phyloP scores from a whole-genome alignment of 441 rosid species.

The Populus tomentosa region DNA sequence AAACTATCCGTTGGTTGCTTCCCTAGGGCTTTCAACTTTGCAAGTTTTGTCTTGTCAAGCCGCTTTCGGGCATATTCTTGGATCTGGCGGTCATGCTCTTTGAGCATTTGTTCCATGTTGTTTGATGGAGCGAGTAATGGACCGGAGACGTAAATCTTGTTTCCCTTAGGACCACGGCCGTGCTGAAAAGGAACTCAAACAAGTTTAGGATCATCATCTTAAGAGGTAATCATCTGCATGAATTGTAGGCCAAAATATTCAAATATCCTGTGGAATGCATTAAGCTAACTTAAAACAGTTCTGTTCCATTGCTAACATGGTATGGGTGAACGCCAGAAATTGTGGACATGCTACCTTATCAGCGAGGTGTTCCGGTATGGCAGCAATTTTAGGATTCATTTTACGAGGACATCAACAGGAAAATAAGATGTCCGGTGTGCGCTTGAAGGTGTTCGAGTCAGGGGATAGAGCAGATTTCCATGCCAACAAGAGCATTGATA shows the following conservation, averaged over 20 bases:
- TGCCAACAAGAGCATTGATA: background rate
- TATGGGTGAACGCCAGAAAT: background rate
- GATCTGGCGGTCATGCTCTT: constrained; percentile 67
- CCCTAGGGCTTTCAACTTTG: constrained; percentile 20
- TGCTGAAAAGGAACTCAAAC: constrained; percentile 31
- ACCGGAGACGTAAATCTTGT: constrained; percentile 77
- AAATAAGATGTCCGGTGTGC: background rate
- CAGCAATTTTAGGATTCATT: background rate
- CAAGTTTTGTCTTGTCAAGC: constrained; percentile 34
- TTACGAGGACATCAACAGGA: background rate
- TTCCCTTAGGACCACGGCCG: constrained; percentile 38
- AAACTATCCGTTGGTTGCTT: constrained; percentile 17
- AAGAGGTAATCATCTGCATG: background rate
- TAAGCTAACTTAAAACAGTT: background rate
- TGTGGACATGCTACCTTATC: background rate
- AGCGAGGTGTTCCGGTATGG: too few species aligned
- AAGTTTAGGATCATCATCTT: background rate
- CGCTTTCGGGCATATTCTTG: constrained; percentile 56
- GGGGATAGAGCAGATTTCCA: background rate
- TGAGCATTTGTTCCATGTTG: constrained; percentile 73
- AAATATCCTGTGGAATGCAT: too few species aligned
- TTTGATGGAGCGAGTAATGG: constrained; percentile 61
- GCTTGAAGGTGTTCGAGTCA: background rate
- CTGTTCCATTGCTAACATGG: background rate
- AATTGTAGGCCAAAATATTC: too few species aligned